Percentiles rank a stretch among this genome's conserved stretches.
Evolutionary conservation across 2,329 filamentous ascomycete genomes (phyloP).

Genomic region (Lasiodiplodia citricola): DNA sequence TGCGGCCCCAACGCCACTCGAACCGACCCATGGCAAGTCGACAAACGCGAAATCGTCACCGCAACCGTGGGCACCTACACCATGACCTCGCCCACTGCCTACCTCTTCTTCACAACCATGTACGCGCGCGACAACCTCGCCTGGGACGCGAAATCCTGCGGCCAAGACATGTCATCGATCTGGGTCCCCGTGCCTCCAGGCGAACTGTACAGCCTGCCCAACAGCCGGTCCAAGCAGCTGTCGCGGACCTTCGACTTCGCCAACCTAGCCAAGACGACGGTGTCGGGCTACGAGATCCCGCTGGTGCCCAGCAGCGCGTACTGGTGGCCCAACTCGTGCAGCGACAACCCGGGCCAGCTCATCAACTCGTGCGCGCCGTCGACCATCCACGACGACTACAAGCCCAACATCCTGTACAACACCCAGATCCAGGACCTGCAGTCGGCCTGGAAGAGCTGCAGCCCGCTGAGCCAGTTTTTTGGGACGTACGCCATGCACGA

Average conservation of each 20-base stretch:
- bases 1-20: constrained; percentile 5
- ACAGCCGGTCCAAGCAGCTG: background rate
- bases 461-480: background rate
- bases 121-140: background rate
- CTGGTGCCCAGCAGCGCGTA: constrained; percentile 15
- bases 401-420: background rate
- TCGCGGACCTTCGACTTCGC: constrained; percentile 14
- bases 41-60: background rate
- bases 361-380: background rate
- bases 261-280: constrained; percentile 9
- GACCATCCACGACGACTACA: constrained; percentile 11
- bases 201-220: background rate
- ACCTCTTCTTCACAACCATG: constrained; percentile 5
- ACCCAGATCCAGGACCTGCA: constrained; percentile 7
- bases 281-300: background rate
- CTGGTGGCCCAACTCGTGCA: constrained; percentile 16
- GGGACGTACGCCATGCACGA: constrained; percentile 8
- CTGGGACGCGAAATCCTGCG: background rate
- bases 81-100: constrained; percentile 1
- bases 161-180: background rate
- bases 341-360: background rate
- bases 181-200: background rate
- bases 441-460: background rate
- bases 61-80: constrained; percentile 1
- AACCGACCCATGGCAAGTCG: background rate